phyloP scores from a whole-genome alignment of 352 stramenopile genomes.

The Pythium folliculosum region DNA sequence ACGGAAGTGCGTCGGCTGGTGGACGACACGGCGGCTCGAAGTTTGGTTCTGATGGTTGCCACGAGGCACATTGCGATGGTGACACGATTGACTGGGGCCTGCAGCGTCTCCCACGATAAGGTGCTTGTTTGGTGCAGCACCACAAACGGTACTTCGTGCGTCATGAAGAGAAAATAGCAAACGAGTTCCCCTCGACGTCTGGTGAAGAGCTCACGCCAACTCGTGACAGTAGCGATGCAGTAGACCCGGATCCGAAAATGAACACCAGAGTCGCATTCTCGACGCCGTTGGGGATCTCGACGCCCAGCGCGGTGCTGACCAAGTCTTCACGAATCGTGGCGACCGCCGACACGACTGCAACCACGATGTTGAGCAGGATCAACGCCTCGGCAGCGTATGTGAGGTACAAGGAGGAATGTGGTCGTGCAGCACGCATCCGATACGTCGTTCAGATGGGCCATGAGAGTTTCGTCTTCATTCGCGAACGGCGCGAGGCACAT shows the following conservation, averaged over 20 bases:
- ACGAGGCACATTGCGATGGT: background rate
- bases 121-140: conserved; percentile 27
- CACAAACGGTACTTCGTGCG: conserved; percentile 27
- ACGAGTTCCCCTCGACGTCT: conserved; percentile 19
- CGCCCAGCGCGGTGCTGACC: background rate
- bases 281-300: background rate
- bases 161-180: conserved; percentile 7
- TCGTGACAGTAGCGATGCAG: background rate
- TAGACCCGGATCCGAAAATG: conserved; percentile 3
- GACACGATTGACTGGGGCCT: conserved; percentile 32
- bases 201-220: background rate
- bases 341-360: background rate
- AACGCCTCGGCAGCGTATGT: conserved; percentile 26
- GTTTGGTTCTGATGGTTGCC: background rate
- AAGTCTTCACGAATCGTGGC: background rate
- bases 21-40: background rate
- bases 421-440: conserved; percentile 19
- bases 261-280: conserved; percentile 4
- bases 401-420: conserved; percentile 19
- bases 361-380: background rate
- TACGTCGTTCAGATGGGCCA: conserved; percentile 22
- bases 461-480: background rate
- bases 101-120: conserved; percentile 29
- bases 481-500: conserved; percentile 11
- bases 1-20: background rate